These are phyloP conservation scores for Macroventuria anomochaeta DNA, from an alignment of 2,329 filamentous ascomycete genomes.

Conservation along the genomic window DNA sequence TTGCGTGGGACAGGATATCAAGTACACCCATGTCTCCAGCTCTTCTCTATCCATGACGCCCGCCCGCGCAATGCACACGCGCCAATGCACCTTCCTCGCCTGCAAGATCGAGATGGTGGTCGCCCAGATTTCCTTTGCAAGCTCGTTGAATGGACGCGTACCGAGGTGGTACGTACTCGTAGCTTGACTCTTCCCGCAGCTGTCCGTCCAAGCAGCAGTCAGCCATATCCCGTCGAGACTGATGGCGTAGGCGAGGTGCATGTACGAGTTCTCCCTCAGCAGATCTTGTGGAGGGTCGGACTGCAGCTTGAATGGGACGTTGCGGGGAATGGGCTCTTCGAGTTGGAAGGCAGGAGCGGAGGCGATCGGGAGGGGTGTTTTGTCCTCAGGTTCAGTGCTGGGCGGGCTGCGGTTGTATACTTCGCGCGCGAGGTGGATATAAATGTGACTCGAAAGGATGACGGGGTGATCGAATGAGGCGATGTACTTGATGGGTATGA, in stretches of 20 bases:
- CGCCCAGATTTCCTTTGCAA: conserved; percentile 79
- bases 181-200: conserved; percentile 73
- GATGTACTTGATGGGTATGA: conserved; percentile 73
- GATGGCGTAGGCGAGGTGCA: conserved; percentile 80
- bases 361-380: conserved; percentile 57
- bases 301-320: conserved; percentile 76
- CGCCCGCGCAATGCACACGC: conserved; percentile 75
- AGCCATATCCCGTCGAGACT: conserved; percentile 81
- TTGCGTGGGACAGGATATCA: conserved; percentile 47
- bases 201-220: conserved; percentile 81
- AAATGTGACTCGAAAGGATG: conserved; percentile 66
- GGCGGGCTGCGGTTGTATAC: conserved; percentile 77
- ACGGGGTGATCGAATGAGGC: conserved; percentile 68
- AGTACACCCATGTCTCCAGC: conserved; percentile 54
- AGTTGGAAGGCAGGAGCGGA: conserved; percentile 75
- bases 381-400: conserved; percentile 42
- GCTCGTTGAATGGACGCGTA: conserved; percentile 67
- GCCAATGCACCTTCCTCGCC: conserved; percentile 75
- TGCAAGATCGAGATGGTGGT: conserved; percentile 77
- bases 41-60: conserved; percentile 72
- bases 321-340: conserved; percentile 71
- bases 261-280: conserved; percentile 77
- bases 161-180: conserved; percentile 74
- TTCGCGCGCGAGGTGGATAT: conserved; percentile 71
- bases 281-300: conserved; percentile 73